These are phyloP conservation scores for Monosporozyma siamensis DNA, from an alignment of 805 yeast genomes.

Conservation along the genomic window DNA sequence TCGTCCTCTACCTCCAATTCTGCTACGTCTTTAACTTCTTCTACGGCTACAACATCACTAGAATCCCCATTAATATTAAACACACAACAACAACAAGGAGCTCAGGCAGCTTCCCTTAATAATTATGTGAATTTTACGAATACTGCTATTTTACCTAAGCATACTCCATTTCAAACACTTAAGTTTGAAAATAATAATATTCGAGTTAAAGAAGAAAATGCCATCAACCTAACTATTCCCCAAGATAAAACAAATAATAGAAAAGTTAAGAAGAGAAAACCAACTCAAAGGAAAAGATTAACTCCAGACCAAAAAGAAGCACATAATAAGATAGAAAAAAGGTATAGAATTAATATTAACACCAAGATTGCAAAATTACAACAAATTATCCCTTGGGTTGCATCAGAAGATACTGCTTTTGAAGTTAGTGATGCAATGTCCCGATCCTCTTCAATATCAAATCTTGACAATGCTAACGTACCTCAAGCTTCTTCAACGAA, in stretches of 20 bases:
- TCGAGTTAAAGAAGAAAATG: not conserved
- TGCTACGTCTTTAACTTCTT: not conserved
- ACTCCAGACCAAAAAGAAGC: slow-evolving; percentile 56
- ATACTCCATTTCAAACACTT: not conserved
- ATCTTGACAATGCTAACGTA: no score
- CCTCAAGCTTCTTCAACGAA: no score
- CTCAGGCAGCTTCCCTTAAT: not conserved
- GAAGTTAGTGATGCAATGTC: slow-evolving; percentile 34
- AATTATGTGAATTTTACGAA: not conserved
- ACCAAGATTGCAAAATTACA: slow-evolving; percentile 62
- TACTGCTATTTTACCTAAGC: no score
- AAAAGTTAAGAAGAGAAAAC: not conserved
- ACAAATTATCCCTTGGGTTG: slow-evolving; percentile 59
- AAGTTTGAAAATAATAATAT: not conserved
- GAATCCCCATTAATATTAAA: not conserved
- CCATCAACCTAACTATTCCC: not conserved
- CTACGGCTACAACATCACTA: not conserved
- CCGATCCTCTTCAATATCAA: no score
- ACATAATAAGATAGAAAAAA: slow-evolving; percentile 63
- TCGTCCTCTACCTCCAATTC: no score
- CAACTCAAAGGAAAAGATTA: slow-evolving; percentile 37
- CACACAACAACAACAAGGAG: not conserved
- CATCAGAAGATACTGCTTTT: slow-evolving; percentile 53
- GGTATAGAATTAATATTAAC: slow-evolving; percentile 62
- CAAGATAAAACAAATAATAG: not conserved